Evolutionary conservation across 2,329 filamentous ascomycete genomes (phyloP).

Genomic region (Neofusicoccum umdonicola): DNA sequence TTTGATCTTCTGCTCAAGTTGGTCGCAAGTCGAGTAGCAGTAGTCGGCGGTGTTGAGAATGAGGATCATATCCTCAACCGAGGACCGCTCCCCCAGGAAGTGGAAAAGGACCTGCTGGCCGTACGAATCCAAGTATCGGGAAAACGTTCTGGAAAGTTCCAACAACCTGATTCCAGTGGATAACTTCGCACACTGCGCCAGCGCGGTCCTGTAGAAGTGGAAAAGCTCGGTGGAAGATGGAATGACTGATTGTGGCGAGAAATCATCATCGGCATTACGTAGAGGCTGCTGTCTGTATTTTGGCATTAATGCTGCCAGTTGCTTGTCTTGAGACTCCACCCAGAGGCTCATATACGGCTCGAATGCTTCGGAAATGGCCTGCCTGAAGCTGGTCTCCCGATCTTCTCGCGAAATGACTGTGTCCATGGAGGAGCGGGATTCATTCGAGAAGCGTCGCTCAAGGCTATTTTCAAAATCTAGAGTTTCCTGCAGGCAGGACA

Average conservation of each 20-base stretch:
- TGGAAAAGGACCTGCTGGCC: conserved; percentile 85
- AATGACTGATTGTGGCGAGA: conserved; percentile 84
- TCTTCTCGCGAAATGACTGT: conserved; percentile 80
- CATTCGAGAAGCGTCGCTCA: conserved; percentile 74
- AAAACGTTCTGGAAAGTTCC: conserved; percentile 80
- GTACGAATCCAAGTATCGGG: conserved; percentile 93
- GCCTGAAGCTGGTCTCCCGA: conserved; percentile 73
- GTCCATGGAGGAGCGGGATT: conserved; percentile 79
- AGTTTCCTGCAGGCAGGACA: conserved; percentile 90
- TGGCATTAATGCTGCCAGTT: conserved; percentile 78
- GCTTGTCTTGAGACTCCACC: conserved; percentile 94
- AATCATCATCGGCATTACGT: conserved; percentile 82
- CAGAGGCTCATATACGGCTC: conserved; percentile 95
- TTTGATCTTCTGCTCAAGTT: conserved; percentile 93
- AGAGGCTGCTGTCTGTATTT: conserved; percentile 83
- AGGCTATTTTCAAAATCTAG: conserved; percentile 94
- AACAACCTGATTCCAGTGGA: conserved; percentile 85
- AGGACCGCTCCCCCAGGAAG: conserved; percentile 62
- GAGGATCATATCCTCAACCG: conserved; percentile 74
- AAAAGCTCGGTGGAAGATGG: conserved; percentile 94
- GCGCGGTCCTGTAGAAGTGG: conserved; percentile 88
- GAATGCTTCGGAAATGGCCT: conserved; percentile 92
- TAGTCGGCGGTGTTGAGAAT: conserved; percentile 97
- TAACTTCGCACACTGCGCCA: conserved; percentile 93
- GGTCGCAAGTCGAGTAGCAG: conserved; percentile 88